A percentile compares a stretch with the other conserved stretches of the same genome.
phyloP scores from a whole-genome alignment of 495 filamentous ascomycete genomes.

The Penicillium pulvis region DNA sequence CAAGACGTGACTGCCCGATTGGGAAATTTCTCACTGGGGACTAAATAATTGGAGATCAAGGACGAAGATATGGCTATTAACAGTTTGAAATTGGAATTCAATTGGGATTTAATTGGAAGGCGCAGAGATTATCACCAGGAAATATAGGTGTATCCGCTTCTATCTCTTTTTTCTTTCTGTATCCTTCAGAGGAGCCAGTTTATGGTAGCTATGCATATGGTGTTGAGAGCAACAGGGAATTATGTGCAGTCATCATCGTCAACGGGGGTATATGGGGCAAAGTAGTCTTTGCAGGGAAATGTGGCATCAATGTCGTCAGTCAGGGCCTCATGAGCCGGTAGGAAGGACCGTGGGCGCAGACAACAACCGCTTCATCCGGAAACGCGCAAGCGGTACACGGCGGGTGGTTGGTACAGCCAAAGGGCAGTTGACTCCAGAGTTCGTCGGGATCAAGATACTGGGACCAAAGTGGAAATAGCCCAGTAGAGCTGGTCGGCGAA shows the following conservation, averaged over 20 bases:
- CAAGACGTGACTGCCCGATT: conserved; percentile 30
- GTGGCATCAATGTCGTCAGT: conserved; percentile 26
- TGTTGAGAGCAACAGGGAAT: conserved; percentile 23
- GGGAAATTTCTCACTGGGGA: conserved; percentile 23
- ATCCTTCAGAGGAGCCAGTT: conserved; percentile 17
- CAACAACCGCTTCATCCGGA: conserved; percentile 3
- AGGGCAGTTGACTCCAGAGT: conserved; percentile 2
- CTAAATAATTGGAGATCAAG: neutral
- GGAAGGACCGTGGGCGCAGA: conserved; percentile 6
- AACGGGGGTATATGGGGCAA: conserved; percentile 30
- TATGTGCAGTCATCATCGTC: conserved; percentile 35
- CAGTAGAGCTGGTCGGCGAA: neutral
- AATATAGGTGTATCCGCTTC: neutral
- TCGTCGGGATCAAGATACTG: neutral
- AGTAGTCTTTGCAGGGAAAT: conserved; percentile 17
- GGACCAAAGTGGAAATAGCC: neutral
- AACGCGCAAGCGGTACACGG: neutral
- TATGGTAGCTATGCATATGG: conserved; percentile 27
- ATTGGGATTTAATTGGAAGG: neutral
- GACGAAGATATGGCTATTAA: neutral
- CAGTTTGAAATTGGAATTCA: neutral
- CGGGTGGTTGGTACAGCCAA: neutral
- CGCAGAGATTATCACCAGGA: neutral
- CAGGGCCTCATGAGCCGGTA: conserved; percentile 17
- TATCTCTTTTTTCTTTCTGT: conserved; percentile 19